Base-by-base conservation (phyloP, 306 rosid genomes). In the Cucumis hystrix region DNA sequence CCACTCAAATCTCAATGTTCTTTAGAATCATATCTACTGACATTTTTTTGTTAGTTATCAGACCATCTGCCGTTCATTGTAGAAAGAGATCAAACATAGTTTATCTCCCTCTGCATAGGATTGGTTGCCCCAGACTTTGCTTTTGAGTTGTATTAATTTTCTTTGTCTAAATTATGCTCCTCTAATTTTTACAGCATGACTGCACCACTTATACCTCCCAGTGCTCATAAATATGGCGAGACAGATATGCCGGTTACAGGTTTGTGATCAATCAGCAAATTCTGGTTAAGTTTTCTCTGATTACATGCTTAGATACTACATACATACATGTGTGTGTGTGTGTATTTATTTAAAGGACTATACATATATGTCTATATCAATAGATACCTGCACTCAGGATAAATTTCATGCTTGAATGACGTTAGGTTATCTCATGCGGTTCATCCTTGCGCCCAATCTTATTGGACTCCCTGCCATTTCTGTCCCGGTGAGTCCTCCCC, bases 401-500 rank as follows among this genome's bases (percentile, higher is more conserved):
- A 57, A 75, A n/a, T 40, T 75, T 52, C 64, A 23, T 47, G 43
- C 66, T 64, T 64, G 60, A 21, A 59, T 70, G 77, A 58, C 80
- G 75, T 78, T 88, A 94, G 97, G 79, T 76, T 71, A 92, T 80
- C 96, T 95, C 60, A 94, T 94, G 98, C 89, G 88, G 78, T 94
- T 94, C 79, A 82, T 87, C 77, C 9, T 86, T 40, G 80, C 88
- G 6, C 95, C 87, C 72, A 94, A 94, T 85, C 92, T 90, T 83
- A 87, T 94, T 55, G 98, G 97, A 54, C 79, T 94, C 84, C 98
- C 98, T 81, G 97, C 98, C 79, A 92, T 94, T 80, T 85, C 96
- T 60, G 84, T 94, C 72, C 98, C 98, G 21, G 97, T 94, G 85
- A 87, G 97, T 87, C 45, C 14, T 54, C n/a, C 16, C 30, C 16